These are phyloP conservation scores for Neurospora sp. DNA, from an alignment of 2,329 filamentous ascomycete genomes.

Conservation along the genomic window DNA sequence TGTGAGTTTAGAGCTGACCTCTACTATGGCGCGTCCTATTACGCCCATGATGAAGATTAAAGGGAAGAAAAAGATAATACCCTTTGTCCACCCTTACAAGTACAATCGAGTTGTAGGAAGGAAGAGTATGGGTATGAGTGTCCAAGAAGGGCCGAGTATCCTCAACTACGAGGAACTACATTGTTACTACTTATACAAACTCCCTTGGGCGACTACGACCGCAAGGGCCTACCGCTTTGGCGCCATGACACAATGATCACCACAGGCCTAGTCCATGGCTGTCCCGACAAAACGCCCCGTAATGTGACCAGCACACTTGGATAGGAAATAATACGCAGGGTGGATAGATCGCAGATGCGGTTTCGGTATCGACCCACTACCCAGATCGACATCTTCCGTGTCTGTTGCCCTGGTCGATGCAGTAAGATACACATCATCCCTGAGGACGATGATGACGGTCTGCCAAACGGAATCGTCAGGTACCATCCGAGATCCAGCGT, in stretches of 20 bases:
- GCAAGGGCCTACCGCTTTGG: background rate
- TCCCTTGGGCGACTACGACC: background rate
- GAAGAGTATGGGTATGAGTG: constrained; percentile 1
- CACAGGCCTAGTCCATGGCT: background rate
- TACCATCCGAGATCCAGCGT: background rate
- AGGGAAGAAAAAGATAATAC: background rate
- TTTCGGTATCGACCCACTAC: background rate
- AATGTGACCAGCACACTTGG: background rate
- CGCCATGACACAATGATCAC: background rate
- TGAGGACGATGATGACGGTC: background rate
- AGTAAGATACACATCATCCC: background rate
- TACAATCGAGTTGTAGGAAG: constrained; percentile 8
- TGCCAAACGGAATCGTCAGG: background rate
- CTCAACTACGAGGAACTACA: background rate
- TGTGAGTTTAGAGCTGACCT: constrained; percentile 12
- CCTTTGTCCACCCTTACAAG: background rate
- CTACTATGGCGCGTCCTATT: constrained; percentile 8
- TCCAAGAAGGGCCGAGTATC: background rate
- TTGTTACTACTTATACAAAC: background rate
- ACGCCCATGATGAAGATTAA: constrained; percentile 18
- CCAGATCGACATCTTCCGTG: background rate
- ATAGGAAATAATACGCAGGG: background rate
- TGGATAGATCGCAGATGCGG: background rate
- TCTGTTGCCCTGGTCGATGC: background rate
- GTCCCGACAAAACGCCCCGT: background rate